Percentiles rank a stretch among this genome's conserved stretches.
Conservation (phyloP, 2,329 filamentous ascomycete species). For the Pestalotiopsis sp. region DNA sequence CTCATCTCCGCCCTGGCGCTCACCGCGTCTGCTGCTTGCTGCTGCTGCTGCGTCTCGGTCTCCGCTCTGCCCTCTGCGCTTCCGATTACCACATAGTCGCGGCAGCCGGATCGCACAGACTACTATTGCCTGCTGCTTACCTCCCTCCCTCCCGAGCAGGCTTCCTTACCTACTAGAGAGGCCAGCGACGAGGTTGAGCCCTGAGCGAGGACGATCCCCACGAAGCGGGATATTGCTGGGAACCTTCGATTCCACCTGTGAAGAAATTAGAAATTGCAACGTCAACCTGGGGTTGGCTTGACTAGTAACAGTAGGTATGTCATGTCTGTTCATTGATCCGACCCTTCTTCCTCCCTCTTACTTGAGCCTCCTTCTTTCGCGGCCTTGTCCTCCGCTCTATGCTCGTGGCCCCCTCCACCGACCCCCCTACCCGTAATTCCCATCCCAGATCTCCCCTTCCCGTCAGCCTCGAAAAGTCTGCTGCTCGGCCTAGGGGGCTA, state of each 20-base stretch:
- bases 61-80: neutral
- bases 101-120: conserved; percentile 1
- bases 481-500: neutral
- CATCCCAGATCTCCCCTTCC: conserved; percentile 10
- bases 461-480: conserved; percentile 9
- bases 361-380: neutral
- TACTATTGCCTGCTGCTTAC: neutral
- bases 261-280: conserved; percentile 15
- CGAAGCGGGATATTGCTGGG: conserved; percentile 4
- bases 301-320: conserved; percentile 7
- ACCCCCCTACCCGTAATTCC: conserved; percentile 6
- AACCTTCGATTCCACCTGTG: conserved; percentile 9
- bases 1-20: conserved; percentile 1
- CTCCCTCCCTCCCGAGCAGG: neutral
- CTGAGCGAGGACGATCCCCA: conserved; percentile 8
- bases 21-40: neutral
- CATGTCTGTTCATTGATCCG: neutral
- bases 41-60: neutral
- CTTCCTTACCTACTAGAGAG: no score
- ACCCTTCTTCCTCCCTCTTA: neutral
- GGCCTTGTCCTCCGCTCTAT: neutral
- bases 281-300: conserved; percentile 2
- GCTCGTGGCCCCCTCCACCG: neutral
- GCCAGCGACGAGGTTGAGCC: conserved; percentile 6
- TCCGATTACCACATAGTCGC: conserved; percentile 1